Conservation (phyloP, 805 yeast genomes). For the Candida nitratophila region DNA sequence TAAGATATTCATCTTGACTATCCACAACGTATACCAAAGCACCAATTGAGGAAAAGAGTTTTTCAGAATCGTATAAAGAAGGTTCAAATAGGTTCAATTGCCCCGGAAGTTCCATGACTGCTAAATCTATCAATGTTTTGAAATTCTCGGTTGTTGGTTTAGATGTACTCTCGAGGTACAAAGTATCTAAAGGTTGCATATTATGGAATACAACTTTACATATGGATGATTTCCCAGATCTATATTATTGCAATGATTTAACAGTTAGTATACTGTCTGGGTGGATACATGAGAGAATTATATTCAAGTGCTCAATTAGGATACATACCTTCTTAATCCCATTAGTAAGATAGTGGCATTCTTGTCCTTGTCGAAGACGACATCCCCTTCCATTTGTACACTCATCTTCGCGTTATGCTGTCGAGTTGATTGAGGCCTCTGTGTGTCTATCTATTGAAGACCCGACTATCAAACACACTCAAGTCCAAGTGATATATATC, state of each 20-base stretch:
- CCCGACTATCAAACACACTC: too few species aligned
- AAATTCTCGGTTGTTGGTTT: constrained; percentile 83
- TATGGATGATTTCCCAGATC: constrained; percentile 92
- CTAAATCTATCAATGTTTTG: constrained; percentile 74
- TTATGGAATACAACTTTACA: constrained; percentile 94
- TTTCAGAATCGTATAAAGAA: constrained; percentile 61
- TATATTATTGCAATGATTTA: constrained; percentile 4
- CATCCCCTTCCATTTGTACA: constrained; percentile 9
- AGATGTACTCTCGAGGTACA: constrained; percentile 84
- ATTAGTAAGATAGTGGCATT: constrained; percentile 79
- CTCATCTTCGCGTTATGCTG: too few species aligned
- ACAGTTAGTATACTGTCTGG: neutral
- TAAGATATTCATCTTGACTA: constrained; percentile 89
- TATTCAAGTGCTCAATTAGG: too few species aligned
- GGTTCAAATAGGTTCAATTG: constrained; percentile 88
- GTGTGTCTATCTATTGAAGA: too few species aligned
- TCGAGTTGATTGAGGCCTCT: too few species aligned
- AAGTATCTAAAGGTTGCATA: constrained; percentile 91
- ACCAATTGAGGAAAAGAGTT: constrained; percentile 74
- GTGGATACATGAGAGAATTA: too few species aligned
- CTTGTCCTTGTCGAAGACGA: constrained; percentile 36
- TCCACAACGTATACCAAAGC: constrained; percentile 93
- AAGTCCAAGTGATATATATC: too few species aligned
- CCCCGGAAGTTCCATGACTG: constrained; percentile 93
- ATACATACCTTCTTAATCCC: constrained; percentile 67